Base-by-base conservation (phyloP, 2,329 filamentous ascomycete genomes). In the Fusarium musae region DNA sequence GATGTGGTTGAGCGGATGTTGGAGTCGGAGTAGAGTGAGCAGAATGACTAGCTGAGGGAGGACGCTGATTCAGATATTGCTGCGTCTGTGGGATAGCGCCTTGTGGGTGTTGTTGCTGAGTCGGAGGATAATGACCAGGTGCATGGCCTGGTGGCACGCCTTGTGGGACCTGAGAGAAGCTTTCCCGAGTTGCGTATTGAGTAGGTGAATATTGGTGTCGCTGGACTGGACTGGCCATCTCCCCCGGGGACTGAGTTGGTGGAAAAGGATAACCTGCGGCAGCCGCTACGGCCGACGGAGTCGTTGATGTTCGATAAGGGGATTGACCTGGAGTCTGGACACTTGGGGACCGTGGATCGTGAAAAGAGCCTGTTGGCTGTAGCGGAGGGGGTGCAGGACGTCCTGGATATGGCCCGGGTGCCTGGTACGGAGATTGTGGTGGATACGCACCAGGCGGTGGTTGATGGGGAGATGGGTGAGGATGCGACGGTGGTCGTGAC, bases 1-100 rank as follows among this genome's bases (percentile, higher is more conserved):
- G 87, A 79, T 91, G 89, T 76, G 87, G 88, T 52, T 90, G 89
- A 21, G 89, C 87, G 43, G 89, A 90, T 11, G 88, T 90, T n/a
- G 89, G 89, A 40, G 90, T 91, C 16, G 88, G 83, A 32, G 85
- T 87, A 17, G 89, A 91, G 62, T 91, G 87, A 10, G 86, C 83
- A 32, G 89, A 91, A 66, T 87, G 88, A 47, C 89, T 89, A 17
- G 86, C 83, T 28, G 89, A 91, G 63, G 87, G 87, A 46, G 89
- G 89, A 75, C 88, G 82, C 69, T 85, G 85, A 63, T 87, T 86
- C 54, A 82, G 78, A 72, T 79, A 82, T 32, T 82, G 74, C 63
- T 83, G 82, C 19, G 86, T 86, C 72, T 88, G 87, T 49, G 86
- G 85, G 66, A 87, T 42, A 43, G 66, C 36, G 32, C 36, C 34